Conservation (phyloP, 805 yeast species). For the Lipomyces chichibuensis region DNA sequence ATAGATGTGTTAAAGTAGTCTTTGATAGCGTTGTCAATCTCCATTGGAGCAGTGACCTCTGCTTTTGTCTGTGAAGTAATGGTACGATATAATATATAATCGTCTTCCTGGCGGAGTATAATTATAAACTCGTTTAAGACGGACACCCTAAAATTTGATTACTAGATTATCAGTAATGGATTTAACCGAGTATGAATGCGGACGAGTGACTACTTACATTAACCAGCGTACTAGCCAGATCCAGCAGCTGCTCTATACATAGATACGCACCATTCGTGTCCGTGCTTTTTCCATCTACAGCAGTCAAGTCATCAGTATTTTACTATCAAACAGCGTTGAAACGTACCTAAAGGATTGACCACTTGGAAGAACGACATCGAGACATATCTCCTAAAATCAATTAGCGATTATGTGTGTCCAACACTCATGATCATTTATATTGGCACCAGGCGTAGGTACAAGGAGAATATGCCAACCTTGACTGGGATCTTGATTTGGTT, state of each 20-base stretch:
- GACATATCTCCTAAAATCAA: constrained; percentile 53
- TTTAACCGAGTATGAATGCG: not conserved
- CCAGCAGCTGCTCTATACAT: not conserved
- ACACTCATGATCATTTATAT: not conserved
- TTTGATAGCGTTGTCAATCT: constrained; percentile 50
- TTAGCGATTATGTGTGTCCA: not conserved
- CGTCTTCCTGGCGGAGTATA: constrained; percentile 59
- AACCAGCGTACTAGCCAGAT: not conserved
- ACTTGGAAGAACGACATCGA: constrained; percentile 70
- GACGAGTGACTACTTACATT: not conserved
- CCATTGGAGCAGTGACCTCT: constrained; percentile 24
- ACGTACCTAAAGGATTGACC: constrained; percentile 73
- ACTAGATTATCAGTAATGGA: not conserved
- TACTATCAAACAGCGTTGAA: not conserved
- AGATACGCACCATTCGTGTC: constrained; percentile 54
- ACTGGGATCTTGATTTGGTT: constrained; percentile 13
- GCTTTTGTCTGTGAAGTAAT: constrained; percentile 23
- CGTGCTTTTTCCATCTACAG: constrained; percentile 64
- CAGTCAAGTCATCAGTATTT: constrained; percentile 2
- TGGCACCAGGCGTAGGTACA: not conserved
- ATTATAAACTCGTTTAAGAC: constrained; percentile 63
- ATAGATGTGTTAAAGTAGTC: constrained; percentile 75
- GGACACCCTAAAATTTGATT: constrained; percentile 51
- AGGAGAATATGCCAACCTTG: constrained; percentile 3
- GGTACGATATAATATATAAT: constrained; percentile 56